These are phyloP conservation scores for Macroventuria anomochaeta DNA, from an alignment of 2,329 filamentous ascomycete species.

Conservation along the genomic window DNA sequence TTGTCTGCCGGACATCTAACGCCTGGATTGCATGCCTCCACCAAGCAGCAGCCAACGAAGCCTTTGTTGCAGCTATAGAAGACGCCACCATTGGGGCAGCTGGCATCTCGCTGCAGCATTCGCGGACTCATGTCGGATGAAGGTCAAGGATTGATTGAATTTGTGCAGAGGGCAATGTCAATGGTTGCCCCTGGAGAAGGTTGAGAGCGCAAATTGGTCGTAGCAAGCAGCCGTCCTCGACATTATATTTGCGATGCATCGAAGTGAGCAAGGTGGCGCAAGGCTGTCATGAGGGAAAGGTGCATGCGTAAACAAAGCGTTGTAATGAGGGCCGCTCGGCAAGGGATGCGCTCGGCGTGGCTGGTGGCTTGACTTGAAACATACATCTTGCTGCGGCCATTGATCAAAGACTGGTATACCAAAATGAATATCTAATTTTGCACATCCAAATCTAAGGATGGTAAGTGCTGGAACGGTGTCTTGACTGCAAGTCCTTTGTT, in stretches of 20 bases:
- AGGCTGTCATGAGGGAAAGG: slow-evolving; percentile 12
- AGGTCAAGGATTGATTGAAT: not conserved
- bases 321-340: not conserved
- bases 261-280: slow-evolving; percentile 1
- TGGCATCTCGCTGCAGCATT: slow-evolving; percentile 9
- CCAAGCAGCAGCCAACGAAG: slow-evolving; percentile 36
- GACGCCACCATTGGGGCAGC: slow-evolving; percentile 26
- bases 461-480: not conserved
- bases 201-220: not conserved
- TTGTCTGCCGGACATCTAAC: slow-evolving; percentile 30
- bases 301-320: slow-evolving; percentile 25
- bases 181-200: not conserved
- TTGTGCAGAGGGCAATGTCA: not conserved
- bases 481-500: not conserved
- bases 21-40: slow-evolving; percentile 29
- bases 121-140: slow-evolving; percentile 17
- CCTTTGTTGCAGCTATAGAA: slow-evolving; percentile 31
- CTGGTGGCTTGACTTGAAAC: slow-evolving; percentile 15
- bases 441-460: not conserved
- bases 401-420: not conserved
- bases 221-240: not conserved
- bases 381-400: not conserved
- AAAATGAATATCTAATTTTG: not conserved
- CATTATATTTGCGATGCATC: not conserved
- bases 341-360: slow-evolving; percentile 14